phyloP scores from a whole-genome alignment of 345 rosid genomes.

The Cochlearia excelsa region DNA sequence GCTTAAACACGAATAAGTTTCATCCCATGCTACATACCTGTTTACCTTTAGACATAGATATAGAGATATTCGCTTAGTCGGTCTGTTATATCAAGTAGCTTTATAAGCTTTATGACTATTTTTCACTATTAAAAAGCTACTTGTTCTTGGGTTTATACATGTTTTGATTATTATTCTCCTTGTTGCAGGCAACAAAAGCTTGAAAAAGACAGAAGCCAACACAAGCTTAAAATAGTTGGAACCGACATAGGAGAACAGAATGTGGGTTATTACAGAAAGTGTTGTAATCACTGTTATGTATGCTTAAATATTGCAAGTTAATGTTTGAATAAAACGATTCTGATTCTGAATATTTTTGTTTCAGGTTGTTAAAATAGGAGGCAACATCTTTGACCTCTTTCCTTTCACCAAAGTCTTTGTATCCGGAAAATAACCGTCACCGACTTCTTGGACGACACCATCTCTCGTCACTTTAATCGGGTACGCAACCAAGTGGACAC shows the following conservation, averaged over 20 bases:
- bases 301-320: slow-evolving; percentile 13
- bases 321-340: slow-evolving; percentile 2
- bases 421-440: slow-evolving; percentile 62
- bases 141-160: neutral
- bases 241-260: too few species aligned
- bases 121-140: too few species aligned
- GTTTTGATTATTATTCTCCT: slow-evolving; percentile 28
- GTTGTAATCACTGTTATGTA: slow-evolving; percentile 11
- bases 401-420: slow-evolving; percentile 72
- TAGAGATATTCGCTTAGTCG: too few species aligned
- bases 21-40: neutral
- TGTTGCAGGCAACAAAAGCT: slow-evolving; percentile 23
- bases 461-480: slow-evolving; percentile 55
- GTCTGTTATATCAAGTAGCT: too few species aligned
- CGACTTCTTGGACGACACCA: slow-evolving; percentile 55
- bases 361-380: slow-evolving; percentile 64
- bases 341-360: slow-evolving; percentile 1
- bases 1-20: slow-evolving; percentile 3
- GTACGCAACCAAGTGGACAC: slow-evolving; percentile 65
- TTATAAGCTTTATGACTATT: too few species aligned
- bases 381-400: slow-evolving; percentile 61
- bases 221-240: too few species aligned
- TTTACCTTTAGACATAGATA: neutral
- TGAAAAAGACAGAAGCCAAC: slow-evolving; percentile 13
- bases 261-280: neutral